phyloP scores from a whole-genome alignment of 495 filamentous ascomycete species.

The Melanomma pulvis-pyrius region DNA sequence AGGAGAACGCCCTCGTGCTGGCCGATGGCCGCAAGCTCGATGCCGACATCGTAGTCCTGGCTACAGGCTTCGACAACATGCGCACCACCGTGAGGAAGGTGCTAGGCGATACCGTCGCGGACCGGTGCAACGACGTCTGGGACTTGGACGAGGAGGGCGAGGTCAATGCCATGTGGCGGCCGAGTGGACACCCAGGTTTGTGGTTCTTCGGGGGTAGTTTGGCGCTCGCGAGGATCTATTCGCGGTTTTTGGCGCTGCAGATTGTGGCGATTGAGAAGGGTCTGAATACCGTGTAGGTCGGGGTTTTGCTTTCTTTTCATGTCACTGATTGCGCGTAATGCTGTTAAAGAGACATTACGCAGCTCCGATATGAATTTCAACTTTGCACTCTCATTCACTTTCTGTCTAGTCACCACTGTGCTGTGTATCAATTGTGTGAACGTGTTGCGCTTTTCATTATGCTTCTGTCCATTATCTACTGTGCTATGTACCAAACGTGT shows the following conservation, averaged over 20 bases:
- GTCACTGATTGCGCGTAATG: no score
- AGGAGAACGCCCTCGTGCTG: constrained; percentile 61
- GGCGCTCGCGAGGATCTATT: constrained; percentile 72
- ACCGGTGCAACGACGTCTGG: constrained; percentile 71
- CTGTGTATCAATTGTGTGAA: no score
- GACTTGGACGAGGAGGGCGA: constrained; percentile 78
- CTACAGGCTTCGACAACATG: constrained; percentile 86
- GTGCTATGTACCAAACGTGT: no score
- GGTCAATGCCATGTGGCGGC: constrained; percentile 67
- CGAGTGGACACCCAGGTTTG: constrained; percentile 70
- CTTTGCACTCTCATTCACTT: no score
- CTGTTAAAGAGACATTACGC: no score
- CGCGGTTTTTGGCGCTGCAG: constrained; percentile 71
- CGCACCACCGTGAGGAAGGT: constrained; percentile 60
- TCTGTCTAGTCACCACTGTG: no score
- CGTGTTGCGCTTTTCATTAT: no score
- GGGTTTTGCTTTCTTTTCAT: no score
- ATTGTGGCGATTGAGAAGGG: constrained; percentile 64
- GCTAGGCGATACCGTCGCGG: constrained; percentile 69
- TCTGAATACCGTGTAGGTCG: not conserved
- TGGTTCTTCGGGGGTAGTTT: constrained; percentile 86
- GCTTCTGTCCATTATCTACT: no score
- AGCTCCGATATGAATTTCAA: no score
- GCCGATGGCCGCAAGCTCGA: constrained; percentile 67
- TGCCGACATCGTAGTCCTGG: constrained; percentile 79